Base-by-base conservation (phyloP, 352 stramenopile species). In the Phytophthora hibernalis region DNA sequence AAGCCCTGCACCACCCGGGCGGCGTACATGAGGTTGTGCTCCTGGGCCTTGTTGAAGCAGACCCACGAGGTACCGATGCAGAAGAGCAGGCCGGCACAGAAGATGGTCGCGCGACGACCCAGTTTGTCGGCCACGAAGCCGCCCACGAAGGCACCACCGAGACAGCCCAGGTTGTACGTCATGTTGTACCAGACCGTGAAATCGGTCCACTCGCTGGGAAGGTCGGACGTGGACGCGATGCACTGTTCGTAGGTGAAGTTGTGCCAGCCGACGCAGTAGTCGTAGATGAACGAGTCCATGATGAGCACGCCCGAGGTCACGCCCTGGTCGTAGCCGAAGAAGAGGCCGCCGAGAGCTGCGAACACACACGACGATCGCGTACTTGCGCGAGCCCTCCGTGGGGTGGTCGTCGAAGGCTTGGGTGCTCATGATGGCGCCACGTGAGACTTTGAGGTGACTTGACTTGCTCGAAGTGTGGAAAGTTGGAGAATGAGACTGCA, bases 171-270 rank as follows among this genome's bases (percentile, higher is more conserved):
- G 56, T 64, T 64, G 56, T 64, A 64, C n/a, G 45, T 35, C 56
- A 64, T 64, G 60, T 68, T 68, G 60, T 68, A 68, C 60, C 60
- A 68, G 20, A 68, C 50, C 21, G 59, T 67, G 59, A 67, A 67
- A 21, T 49, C 31, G 22, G 52, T 64, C 61, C 61, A 69, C 33
- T 63, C 33, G 9, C 10, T 7, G 22, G 53, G 61, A 16, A 70
- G 37, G 2, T 65, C 31, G 12, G 45, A 56, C 45, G 53, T 31
- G 51, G 61, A 52, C 28, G 50, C 52, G n/a, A 35, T 65, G 54
- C 61, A 70, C 11, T 70, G 24, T 4, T 70, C 40, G 37, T 55
- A 55, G 37, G 53, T 65, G 54, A 54, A 65, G 61, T 70, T 70
- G 61, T 65, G 54, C 54, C 53, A 70, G 54, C 53, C 61, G 35